A percentile compares a stretch with the other conserved stretches of the same genome.
Conservation (phyloP, 1,284 basidiomycete genomes). For the Microstroma glucosiphilum region DNA sequence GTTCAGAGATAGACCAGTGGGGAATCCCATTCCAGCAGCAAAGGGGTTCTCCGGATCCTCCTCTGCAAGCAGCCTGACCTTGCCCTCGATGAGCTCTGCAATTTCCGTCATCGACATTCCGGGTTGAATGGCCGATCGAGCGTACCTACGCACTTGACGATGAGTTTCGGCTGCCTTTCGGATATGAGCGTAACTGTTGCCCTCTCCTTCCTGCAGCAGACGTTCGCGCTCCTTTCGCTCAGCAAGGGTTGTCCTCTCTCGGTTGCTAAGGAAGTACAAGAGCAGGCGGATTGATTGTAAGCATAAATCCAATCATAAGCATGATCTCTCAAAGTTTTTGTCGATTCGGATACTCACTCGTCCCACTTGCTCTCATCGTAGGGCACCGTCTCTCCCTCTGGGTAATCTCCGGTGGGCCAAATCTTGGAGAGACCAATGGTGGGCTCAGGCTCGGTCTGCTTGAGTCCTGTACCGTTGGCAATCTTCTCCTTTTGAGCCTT, state of each 20-base stretch:
- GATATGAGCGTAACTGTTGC: constrained; percentile 70
- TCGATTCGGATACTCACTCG: constrained; percentile 56
- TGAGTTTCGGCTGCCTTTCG: constrained; percentile 93
- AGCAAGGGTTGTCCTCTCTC: constrained; percentile 68
- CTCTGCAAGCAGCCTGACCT: constrained; percentile 71
- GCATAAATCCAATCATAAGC: too few species aligned
- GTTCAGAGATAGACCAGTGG: constrained; percentile 91
- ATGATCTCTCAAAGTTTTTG: not conserved
- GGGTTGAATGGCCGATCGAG: constrained; percentile 75
- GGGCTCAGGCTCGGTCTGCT: constrained; percentile 80
- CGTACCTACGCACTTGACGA: constrained; percentile 71
- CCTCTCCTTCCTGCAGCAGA: constrained; percentile 50
- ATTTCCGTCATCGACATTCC: constrained; percentile 95
- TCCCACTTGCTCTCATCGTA: constrained; percentile 64
- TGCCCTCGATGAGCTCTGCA: constrained; percentile 83
- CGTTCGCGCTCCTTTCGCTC: constrained; percentile 82
- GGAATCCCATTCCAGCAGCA: constrained; percentile 83
- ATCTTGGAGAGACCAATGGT: constrained; percentile 81
- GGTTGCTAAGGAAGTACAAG: not conserved
- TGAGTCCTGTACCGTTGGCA: constrained; percentile 11
- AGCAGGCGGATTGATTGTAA: too few species aligned
- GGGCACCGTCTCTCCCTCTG: constrained; percentile 82
- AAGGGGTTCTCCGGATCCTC: constrained; percentile 64
- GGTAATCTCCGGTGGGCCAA: constrained; percentile 77
- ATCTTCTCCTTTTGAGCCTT: constrained; percentile 26